Percentiles rank a stretch among this genome's conserved stretches.
phyloP scores from a whole-genome alignment of 495 filamentous ascomycete genomes.

The Penicillium pancosmium region DNA sequence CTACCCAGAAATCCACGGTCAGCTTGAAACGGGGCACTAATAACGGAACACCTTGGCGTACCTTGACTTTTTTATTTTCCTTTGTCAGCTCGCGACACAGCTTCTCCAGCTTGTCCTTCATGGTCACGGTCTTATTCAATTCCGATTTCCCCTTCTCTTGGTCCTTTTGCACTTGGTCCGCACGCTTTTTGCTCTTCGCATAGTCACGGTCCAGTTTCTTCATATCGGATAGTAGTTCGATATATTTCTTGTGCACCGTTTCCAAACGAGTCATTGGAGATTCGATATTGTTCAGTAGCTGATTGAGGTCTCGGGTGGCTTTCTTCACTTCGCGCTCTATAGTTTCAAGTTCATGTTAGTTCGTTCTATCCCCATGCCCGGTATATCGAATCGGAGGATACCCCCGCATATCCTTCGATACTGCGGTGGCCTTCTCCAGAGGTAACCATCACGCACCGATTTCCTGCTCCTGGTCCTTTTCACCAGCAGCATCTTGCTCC shows the following conservation, averaged over 20 bases:
- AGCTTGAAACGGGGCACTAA: not conserved
- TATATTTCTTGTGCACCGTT: constrained; percentile 84
- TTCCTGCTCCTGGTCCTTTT: constrained; percentile 93
- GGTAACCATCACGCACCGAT: constrained; percentile 73
- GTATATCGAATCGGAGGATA: constrained; percentile 7
- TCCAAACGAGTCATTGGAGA: constrained; percentile 76
- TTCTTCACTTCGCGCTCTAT: constrained; percentile 86
- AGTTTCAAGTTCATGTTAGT: constrained; percentile 25
- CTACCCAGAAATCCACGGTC: constrained; percentile 47
- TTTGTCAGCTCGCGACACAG: constrained; percentile 88
- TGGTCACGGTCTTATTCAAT: constrained; percentile 66
- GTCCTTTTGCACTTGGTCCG: constrained; percentile 94
- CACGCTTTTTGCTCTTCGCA: constrained; percentile 91
- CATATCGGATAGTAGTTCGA: constrained; percentile 90
- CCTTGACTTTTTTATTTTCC: constrained; percentile 97
- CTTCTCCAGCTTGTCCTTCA: constrained; percentile 95
- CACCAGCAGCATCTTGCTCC: constrained; percentile 86
- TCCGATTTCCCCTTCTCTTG: constrained; percentile 68
- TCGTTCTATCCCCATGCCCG: constrained; percentile 1
- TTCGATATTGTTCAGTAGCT: constrained; percentile 79
- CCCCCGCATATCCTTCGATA: not conserved
- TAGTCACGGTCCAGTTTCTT: constrained; percentile 92
- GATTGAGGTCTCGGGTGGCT: constrained; percentile 85
- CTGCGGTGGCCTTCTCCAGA: constrained; percentile 11
- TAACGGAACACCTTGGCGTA: constrained; percentile 34